These are phyloP conservation scores for Dactylis glomerata DNA, from an alignment of 176 grass and related monocot genomes.

Conservation along the genomic window DNA sequence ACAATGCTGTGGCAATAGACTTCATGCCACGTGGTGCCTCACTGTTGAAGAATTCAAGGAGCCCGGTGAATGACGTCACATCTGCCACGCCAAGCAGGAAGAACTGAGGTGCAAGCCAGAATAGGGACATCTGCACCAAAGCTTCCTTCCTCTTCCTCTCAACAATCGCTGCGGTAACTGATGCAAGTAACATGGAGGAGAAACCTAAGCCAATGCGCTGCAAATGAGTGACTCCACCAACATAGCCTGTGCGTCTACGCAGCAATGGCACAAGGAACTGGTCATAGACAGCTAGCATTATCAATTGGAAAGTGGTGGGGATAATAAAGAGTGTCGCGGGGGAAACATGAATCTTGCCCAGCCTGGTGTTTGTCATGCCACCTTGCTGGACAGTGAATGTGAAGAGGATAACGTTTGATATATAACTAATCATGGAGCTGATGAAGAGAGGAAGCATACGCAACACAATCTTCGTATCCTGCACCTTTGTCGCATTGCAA, in stretches of 20 bases:
- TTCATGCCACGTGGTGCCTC: slow-evolving; percentile 58
- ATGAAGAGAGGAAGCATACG: slow-evolving; percentile 75
- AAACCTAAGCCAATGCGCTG: slow-evolving; percentile 70
- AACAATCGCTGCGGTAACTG: slow-evolving; percentile 49
- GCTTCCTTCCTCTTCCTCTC: slow-evolving; percentile 36
- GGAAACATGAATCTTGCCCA: slow-evolving; percentile 48
- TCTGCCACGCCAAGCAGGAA: slow-evolving; percentile 60
- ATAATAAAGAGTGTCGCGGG: slow-evolving; percentile 70
- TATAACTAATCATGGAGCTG: slow-evolving; percentile 49
- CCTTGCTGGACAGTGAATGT: slow-evolving; percentile 86
- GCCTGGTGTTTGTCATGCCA: slow-evolving; percentile 59
- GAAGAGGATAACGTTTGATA: slow-evolving; percentile 49
- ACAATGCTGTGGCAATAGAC: slow-evolving; percentile 55
- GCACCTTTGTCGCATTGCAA: slow-evolving; percentile 61
- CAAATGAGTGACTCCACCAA: slow-evolving; percentile 64
- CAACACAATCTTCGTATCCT: slow-evolving; percentile 77
- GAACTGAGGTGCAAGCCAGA: slow-evolving; percentile 73
- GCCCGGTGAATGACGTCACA: slow-evolving; percentile 61
- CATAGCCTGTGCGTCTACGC: slow-evolving; percentile 49
- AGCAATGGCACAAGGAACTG: slow-evolving; percentile 50
- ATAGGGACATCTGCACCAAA: slow-evolving; percentile 33
- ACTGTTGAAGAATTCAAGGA: slow-evolving; percentile 75
- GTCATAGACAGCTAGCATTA: slow-evolving; percentile 64
- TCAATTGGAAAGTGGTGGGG: slow-evolving; percentile 63
- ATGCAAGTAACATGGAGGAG: slow-evolving; percentile 28